These are phyloP conservation scores for Neotropicomus parvogracilis DNA, from an alignment of 1,284 basidiomycete genomes.

Conservation along the genomic window DNA sequence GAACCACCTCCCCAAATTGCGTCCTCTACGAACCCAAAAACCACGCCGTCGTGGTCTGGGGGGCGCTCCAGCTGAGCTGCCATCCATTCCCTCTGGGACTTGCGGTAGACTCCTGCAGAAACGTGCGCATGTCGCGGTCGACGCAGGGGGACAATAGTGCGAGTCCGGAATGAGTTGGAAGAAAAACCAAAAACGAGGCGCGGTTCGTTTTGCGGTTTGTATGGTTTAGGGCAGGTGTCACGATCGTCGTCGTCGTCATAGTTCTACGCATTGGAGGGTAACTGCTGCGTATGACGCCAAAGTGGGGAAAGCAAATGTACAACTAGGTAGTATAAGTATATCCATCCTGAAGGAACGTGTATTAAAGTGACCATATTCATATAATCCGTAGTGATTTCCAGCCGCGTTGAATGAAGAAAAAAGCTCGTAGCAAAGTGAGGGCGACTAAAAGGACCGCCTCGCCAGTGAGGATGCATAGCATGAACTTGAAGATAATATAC, in stretches of 20 bases:
- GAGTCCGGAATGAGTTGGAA: conserved; percentile 42
- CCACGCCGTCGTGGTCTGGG: conserved; percentile 11
- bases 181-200: background rate
- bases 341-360: conserved; percentile 21
- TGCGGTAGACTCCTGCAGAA: conserved; percentile 50
- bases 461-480: conserved; percentile 5
- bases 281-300: too few species aligned
- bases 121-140: conserved; percentile 9
- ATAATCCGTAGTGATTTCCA: conserved; percentile 4
- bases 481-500: conserved; percentile 7
- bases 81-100: conserved; percentile 38
- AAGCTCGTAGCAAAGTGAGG: background rate
- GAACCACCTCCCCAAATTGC: conserved; percentile 42
- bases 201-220: accelerated
- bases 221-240: conserved; percentile 25
- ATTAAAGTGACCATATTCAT: conserved; percentile 23
- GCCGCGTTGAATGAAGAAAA: background rate
- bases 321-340: conserved; percentile 10
- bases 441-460: background rate
- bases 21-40: conserved; percentile 27
- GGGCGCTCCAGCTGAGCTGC: conserved; percentile 46
- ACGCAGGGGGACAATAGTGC: conserved; percentile 54
- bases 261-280: conserved; percentile 2
- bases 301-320: conserved; percentile 4
- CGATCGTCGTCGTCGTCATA: background rate